phyloP scores from a whole-genome alignment of 164 flowering plant species.

The Tetrastigma voinierianum region DNA sequence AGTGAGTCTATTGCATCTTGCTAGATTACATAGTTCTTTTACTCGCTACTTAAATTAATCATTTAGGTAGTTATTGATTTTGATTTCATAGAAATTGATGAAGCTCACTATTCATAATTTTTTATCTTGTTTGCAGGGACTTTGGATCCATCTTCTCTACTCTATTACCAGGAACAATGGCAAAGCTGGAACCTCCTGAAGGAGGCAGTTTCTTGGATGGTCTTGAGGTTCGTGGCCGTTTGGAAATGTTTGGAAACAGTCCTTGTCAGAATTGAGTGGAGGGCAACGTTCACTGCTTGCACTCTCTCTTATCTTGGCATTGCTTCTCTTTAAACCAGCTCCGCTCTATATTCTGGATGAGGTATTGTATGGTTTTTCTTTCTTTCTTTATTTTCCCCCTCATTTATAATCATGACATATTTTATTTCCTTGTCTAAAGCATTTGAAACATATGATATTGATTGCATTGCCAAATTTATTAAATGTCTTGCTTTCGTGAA shows the following conservation, averaged over 20 bases:
- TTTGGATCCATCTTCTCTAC: slow-evolving; percentile 99
- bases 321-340: slow-evolving; percentile 98
- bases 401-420: too few relatives aligned
- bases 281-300: slow-evolving; percentile 97
- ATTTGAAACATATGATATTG: too few relatives aligned
- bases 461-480: too few relatives aligned
- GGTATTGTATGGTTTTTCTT: slow-evolving; percentile 35
- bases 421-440: too few relatives aligned
- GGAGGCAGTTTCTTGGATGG: slow-evolving; percentile 96
- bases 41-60: background rate
- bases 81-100: background rate
- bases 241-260: slow-evolving; percentile 98
- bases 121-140: slow-evolving; percentile 50
- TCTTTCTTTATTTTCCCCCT: background rate
- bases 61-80: slow-evolving; percentile 2
- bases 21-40: background rate
- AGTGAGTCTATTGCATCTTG: slow-evolving; percentile 31
- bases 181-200: slow-evolving; percentile 95
- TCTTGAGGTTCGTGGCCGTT: slow-evolving; percentile 95
- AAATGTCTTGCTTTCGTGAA: too few relatives aligned
- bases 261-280: slow-evolving; percentile 96
- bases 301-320: slow-evolving; percentile 85
- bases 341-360: slow-evolving; percentile 97
- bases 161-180: slow-evolving; percentile 89
- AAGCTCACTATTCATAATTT: background rate